phyloP scores from a whole-genome alignment of 2,329 filamentous ascomycete genomes.

The Diaporthe helianthi region DNA sequence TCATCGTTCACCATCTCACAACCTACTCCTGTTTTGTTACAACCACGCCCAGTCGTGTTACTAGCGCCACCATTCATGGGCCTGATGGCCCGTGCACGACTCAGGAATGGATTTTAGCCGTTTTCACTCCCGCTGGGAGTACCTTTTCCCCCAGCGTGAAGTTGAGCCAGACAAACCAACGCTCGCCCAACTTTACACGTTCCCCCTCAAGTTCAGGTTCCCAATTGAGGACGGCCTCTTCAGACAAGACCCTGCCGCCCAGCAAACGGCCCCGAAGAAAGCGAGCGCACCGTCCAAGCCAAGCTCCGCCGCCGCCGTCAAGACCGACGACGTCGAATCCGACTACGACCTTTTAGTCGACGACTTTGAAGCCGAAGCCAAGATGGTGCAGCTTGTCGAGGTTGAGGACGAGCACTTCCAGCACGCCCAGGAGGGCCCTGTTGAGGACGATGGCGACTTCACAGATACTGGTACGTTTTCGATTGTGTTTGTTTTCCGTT shows the following conservation, averaged over 20 bases:
- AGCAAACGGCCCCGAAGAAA: not conserved
- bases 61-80: not conserved
- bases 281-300: not conserved
- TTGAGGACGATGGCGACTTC: slow-evolving; percentile 87
- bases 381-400: slow-evolving; percentile 96
- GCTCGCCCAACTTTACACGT: not conserved
- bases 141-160: not conserved
- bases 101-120: slow-evolving; percentile 2
- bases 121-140: not conserved
- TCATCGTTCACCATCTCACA: no score
- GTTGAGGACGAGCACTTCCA: slow-evolving; percentile 96
- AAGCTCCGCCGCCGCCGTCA: slow-evolving; percentile 6
- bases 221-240: not conserved
- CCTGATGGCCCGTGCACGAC: not conserved
- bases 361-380: slow-evolving; percentile 43
- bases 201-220: not conserved
- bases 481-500: slow-evolving; percentile 39
- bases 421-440: slow-evolving; percentile 68
- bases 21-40: not conserved
- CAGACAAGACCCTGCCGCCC: not conserved
- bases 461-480: slow-evolving; percentile 81
- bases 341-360: slow-evolving; percentile 23
- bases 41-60: not conserved
- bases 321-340: slow-evolving; percentile 18
- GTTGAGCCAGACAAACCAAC: not conserved